Conservation (phyloP, 2,329 filamentous ascomycete species). For the Microascus cirrosus region DNA sequence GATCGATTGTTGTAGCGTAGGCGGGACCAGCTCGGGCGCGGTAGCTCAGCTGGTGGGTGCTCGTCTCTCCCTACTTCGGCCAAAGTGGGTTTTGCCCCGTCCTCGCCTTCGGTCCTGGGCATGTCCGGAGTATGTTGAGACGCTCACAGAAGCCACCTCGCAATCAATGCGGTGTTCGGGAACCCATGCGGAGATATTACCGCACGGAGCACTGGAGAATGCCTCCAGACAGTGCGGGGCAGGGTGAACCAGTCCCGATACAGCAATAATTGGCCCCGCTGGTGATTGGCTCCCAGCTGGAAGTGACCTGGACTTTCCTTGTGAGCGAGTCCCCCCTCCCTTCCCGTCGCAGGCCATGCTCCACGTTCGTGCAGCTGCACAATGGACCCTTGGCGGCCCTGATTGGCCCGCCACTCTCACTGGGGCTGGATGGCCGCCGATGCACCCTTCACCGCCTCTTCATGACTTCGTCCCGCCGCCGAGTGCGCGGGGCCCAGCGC, state of each 20-base stretch:
- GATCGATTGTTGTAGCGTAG: too few relatives aligned
- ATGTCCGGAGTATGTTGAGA: too few relatives aligned
- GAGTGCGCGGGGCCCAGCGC: conserved; percentile 2
- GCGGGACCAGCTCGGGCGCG: too few relatives aligned
- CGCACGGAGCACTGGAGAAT: background rate
- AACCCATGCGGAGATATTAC: too few relatives aligned
- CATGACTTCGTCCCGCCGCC: conserved; percentile 2
- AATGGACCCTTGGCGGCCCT: conserved; percentile 5
- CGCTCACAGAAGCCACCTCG: too few relatives aligned
- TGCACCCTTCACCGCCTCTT: conserved; percentile 18
- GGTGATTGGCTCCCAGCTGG: conserved; percentile 9
- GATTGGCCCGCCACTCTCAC: conserved; percentile 14
- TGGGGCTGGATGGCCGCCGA: conserved; percentile 15
- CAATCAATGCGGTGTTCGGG: background rate
- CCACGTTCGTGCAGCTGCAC: conserved; percentile 6
- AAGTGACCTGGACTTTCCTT: conserved; percentile 7
- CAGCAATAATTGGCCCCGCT: conserved; percentile 5
- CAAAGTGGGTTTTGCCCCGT: too few relatives aligned
- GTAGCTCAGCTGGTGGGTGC: too few relatives aligned
- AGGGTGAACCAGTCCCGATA: conserved; percentile 3
- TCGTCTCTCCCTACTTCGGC: too few relatives aligned
- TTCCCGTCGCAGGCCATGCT: conserved; percentile 9
- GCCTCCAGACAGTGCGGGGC: conserved; percentile 4
- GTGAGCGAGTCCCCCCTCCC: conserved; percentile 7
- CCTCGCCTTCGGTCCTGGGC: too few relatives aligned